These are phyloP conservation scores for Eragrostis curvula DNA, from an alignment of 176 grass and related monocot species.

Conservation along the genomic window DNA sequence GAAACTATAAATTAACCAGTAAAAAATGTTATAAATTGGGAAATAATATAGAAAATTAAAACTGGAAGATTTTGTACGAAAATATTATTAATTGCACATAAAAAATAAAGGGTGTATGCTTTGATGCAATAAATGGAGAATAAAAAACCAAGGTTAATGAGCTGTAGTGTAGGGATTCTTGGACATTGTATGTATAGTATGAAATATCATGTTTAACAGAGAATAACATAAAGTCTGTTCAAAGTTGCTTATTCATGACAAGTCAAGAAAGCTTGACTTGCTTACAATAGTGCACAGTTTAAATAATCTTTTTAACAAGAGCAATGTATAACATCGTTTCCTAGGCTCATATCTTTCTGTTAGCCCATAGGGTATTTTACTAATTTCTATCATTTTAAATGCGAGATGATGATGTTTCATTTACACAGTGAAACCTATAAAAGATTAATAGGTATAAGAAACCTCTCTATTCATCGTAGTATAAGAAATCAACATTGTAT, in stretches of 20 bases:
- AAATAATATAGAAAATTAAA: background rate
- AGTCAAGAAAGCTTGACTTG: background rate
- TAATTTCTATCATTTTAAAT: background rate
- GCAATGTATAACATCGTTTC: background rate
- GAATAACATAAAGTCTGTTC: background rate
- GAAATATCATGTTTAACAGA: background rate
- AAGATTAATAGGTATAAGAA: background rate
- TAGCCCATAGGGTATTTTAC: background rate
- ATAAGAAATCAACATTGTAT: constrained; percentile 6
- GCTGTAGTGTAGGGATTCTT: background rate
- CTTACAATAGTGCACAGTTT: background rate
- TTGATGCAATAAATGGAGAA: constrained; percentile 9
- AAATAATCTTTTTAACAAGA: background rate
- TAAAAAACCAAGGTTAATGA: background rate
- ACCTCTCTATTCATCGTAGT: too few relatives aligned
- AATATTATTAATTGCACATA: constrained; percentile 34
- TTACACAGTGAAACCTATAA: constrained; percentile 11
- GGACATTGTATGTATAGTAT: background rate
- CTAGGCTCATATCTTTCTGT: background rate
- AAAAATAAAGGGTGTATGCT: background rate
- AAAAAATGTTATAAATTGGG: constrained; percentile 21
- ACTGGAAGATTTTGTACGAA: constrained; percentile 13
- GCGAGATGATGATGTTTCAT: background rate
- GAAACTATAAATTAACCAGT: constrained; percentile 58
- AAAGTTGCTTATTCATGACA: background rate